phyloP scores from a whole-genome alignment of 352 stramenopile genomes.

The Phytophthora brassicae region DNA sequence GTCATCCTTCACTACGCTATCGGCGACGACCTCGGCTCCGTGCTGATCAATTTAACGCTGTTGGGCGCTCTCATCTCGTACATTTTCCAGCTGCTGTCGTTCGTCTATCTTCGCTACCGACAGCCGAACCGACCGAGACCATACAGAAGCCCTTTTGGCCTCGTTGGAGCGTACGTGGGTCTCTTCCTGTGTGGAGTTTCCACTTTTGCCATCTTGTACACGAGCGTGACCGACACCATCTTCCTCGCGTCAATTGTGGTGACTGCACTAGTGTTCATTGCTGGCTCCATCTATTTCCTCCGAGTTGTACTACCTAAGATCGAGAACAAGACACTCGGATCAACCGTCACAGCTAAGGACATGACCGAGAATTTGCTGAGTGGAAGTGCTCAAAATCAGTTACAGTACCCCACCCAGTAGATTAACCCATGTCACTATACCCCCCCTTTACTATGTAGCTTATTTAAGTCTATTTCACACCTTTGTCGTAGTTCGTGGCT shows the following conservation, averaged over 20 bases:
- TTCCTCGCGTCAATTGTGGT: constrained; percentile 59
- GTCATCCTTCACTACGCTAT: constrained; percentile 57
- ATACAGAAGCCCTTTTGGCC: constrained; percentile 54
- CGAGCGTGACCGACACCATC: constrained; percentile 44
- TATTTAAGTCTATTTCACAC: not conserved
- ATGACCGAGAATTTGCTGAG: constrained; percentile 39
- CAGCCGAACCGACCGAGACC: constrained; percentile 50
- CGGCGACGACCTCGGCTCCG: constrained; percentile 51
- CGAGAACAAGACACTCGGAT: constrained; percentile 30
- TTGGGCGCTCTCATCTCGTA: constrained; percentile 53
- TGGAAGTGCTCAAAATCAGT: constrained; percentile 7
- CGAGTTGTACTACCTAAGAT: constrained; percentile 40
- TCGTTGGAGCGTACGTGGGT: constrained; percentile 41
- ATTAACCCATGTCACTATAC: too few species aligned
- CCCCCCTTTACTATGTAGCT: too few species aligned
- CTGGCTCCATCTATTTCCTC: constrained; percentile 49
- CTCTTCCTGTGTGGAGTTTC: constrained; percentile 42
- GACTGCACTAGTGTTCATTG: constrained; percentile 42
- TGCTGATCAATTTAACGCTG: constrained; percentile 57
- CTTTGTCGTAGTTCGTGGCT: too few species aligned
- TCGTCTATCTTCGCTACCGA: constrained; percentile 51
- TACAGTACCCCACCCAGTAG: constrained; percentile 4
- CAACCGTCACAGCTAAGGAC: constrained; percentile 26
- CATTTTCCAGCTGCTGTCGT: constrained; percentile 60
- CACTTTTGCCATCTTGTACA: constrained; percentile 60